Conservation (phyloP, 805 yeast genomes). For the Suhomyces sp. region DNA sequence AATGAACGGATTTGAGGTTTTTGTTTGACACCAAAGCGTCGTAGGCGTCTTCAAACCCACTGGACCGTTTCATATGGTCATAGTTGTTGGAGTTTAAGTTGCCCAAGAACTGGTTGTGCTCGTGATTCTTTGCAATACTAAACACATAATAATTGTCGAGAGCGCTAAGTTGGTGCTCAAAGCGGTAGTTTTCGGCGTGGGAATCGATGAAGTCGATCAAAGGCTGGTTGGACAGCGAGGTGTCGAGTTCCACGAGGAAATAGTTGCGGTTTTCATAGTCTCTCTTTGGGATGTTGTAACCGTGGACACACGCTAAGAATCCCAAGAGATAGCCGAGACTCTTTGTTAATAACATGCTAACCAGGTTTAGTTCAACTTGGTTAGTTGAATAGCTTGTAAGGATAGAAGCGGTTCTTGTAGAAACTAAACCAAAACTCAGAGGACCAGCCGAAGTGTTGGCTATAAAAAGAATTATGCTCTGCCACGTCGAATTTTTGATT, state of each 20-base stretch:
- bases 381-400: background rate
- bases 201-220: slow-evolving; percentile 31
- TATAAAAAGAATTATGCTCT: background rate
- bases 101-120: slow-evolving; percentile 33
- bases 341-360: slow-evolving; percentile 2
- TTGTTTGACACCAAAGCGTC: slow-evolving; percentile 22
- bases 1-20: slow-evolving; percentile 49
- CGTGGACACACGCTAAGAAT: background rate
- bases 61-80: slow-evolving; percentile 26
- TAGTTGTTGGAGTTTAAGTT: slow-evolving; percentile 30
- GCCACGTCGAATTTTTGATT: background rate
- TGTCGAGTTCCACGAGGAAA: slow-evolving; percentile 58
- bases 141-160: slow-evolving; percentile 64
- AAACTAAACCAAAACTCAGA: background rate
- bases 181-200: slow-evolving; percentile 39
- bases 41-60: slow-evolving; percentile 22
- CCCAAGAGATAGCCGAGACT: slow-evolving; percentile 1
- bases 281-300: slow-evolving; percentile 19
- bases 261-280: slow-evolving; percentile 54
- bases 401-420: background rate
- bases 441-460: background rate
- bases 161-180: slow-evolving; percentile 64
- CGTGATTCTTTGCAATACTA: slow-evolving; percentile 46
- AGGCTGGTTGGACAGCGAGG: slow-evolving; percentile 21
- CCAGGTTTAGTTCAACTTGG: background rate